Conservation (phyloP, 1,139 yeast species). For the Spathaspora sp. region DNA sequence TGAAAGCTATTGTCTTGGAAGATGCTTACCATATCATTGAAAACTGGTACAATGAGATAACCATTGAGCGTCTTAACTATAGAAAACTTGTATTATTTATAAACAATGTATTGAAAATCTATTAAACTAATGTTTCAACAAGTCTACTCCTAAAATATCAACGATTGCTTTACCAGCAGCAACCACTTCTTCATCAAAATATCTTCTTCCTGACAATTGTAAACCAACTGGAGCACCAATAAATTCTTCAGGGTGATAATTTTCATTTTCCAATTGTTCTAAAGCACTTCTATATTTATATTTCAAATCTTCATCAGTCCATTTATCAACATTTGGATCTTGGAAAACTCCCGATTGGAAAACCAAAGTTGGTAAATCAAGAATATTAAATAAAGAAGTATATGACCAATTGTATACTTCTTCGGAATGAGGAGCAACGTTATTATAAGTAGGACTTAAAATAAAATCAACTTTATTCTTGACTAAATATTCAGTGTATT, state of each 20-base stretch:
- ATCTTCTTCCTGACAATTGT: constrained; percentile 40
- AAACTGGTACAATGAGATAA: no score
- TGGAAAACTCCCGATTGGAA: constrained; percentile 63
- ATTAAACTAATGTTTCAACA: constrained; percentile 13
- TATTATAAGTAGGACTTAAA: constrained; percentile 66
- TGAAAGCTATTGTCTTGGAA: no score
- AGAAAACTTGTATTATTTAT: no score
- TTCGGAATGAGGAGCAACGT: constrained; percentile 70
- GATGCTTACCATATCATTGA: no score
- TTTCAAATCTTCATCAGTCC: constrained; percentile 32
- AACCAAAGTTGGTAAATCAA: constrained; percentile 62
- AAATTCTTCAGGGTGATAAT: constrained; percentile 33
- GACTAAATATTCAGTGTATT: constrained; percentile 51
- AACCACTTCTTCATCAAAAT: constrained; percentile 41
- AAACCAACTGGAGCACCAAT: constrained; percentile 44
- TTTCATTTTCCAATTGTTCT: constrained; percentile 42
- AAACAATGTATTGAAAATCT: background rate
- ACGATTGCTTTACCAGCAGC: constrained; percentile 40
- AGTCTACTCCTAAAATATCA: constrained; percentile 25
- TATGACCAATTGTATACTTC: constrained; percentile 75
- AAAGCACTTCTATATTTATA: constrained; percentile 39
- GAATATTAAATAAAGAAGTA: constrained; percentile 64
- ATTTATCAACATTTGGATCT: constrained; percentile 46
- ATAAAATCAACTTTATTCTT: constrained; percentile 64
- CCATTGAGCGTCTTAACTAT: no score